These are phyloP conservation scores for Asterochloris sp. DNA, from an alignment of 139 green algal genomes.

Conservation along the genomic window DNA sequence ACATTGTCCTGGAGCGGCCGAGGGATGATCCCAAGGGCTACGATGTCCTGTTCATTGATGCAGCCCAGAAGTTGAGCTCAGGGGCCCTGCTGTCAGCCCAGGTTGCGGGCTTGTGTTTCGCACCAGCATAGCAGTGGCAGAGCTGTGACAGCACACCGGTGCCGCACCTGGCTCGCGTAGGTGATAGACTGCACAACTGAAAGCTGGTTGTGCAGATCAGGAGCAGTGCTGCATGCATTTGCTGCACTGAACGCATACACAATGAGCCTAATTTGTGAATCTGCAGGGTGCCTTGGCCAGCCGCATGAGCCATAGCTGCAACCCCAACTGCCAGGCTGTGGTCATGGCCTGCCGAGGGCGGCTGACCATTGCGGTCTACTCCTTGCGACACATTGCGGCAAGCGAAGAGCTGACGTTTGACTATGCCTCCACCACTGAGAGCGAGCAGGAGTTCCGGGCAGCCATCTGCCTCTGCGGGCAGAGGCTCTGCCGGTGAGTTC, in stretches of 20 bases:
- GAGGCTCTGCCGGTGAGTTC: conserved; percentile 32
- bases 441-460: conserved; percentile 73
- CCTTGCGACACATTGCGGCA: conserved; percentile 55
- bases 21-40: conserved; percentile 65
- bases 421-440: conserved; percentile 85
- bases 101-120: background rate
- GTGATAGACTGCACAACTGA: background rate
- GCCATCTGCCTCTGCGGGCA: conserved; percentile 86
- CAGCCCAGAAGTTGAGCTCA: conserved; percentile 64
- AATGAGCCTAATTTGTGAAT: background rate
- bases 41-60: conserved; percentile 91
- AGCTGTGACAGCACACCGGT: too few relatives aligned
- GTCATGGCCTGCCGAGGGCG: conserved; percentile 67
- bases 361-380: conserved; percentile 88
- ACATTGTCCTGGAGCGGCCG: conserved; percentile 85
- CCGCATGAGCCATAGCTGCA: conserved; percentile 92
- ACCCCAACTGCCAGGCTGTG: conserved; percentile 86
- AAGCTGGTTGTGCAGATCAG: background rate
- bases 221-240: background rate
- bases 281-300: conserved; percentile 71
- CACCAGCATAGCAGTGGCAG: too few relatives aligned
- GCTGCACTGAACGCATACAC: background rate
- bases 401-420: conserved; percentile 89
- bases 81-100: background rate
- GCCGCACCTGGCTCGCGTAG: too few relatives aligned